Evolutionary conservation across 2,329 filamentous ascomycete species (phyloP), one percentile per base, ranked within the genome.

Genomic region (Curvularia lunata): DNA sequence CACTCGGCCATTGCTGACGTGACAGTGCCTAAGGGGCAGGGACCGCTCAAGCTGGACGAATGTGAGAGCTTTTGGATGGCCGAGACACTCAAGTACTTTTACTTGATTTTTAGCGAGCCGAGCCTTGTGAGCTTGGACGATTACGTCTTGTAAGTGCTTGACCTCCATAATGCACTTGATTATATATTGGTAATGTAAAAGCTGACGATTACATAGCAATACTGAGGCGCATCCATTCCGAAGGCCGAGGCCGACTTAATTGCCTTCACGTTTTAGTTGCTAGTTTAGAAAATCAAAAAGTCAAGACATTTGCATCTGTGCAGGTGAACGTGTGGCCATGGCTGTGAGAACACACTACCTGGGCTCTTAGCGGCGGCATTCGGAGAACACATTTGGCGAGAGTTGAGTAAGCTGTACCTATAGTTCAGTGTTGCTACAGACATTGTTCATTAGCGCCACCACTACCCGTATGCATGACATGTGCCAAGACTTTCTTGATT

Each of bases 51-150:
- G 52, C 46, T 74, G 1, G 73, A 77, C 34, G 58, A 68, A 46
- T 76, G 74, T 43, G 74, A 96, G 79, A 93, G 90, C 70, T 96
- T 96, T 77, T 97, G 92, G 91, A 82, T 92, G 59, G 90, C 90
- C 3, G 92, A 97, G 82, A 97, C 92, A 40, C 80, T 97, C 67
- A 97, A 96, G 81, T 96, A 96, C 73, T 96, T 95, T 65, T 97
- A 92, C 74, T 76, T 97, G 55, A 82, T 96, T 48, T 97, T 91
- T 74, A 86, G 86, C 21, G 83, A 87, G 54, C 88, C 89, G 0
- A 81, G 84, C n/a, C 66, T 87, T 28, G 79, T 90, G 40, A 88
- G 82, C 68, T 74, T 91, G 68, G 89, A 92, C 72, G 83, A 90
- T 8, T 91, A 81, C 72, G 86, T 91, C 38, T 77, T 89, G 70